Base-by-base conservation (phyloP, 495 filamentous ascomycete species). In the Aspergillus bertholletiae region DNA sequence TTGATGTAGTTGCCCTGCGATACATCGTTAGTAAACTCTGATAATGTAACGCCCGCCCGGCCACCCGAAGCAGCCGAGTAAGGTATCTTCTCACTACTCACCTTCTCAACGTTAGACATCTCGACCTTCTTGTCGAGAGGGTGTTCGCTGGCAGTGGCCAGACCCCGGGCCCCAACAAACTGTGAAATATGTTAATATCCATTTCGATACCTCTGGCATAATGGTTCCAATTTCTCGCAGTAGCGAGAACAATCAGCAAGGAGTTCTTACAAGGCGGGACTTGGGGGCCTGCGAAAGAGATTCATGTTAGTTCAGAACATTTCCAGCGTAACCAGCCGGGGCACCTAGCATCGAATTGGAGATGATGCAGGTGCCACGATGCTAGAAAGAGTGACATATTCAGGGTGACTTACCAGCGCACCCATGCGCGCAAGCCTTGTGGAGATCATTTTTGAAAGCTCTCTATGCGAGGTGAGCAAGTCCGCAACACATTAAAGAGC, bases 61-160 rank as follows among this genome's bases (percentile, higher is more conserved):
- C n/a, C 49, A 43, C 49, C 61, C 43, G 52, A 30, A 51, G 28
- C 30, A 52, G 46, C 51, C 53, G 51, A 26, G 44, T 17, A 40
- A 24, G 26, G 47, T 37, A 34, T 51, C 20, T 37, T 26, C 50
- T 40, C 43, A 44, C 57, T 37, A 64, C 73, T 65, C 62, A 83
- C 81, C 75, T 86, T 88, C 72, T 89, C 87, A 73, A 77, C 82
- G 64, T 84, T 87, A 75, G 75, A 86, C 87, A 90, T 90, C 74
- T 89, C 87, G 71, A 90, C 87, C 82, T 89, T 89, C 74, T 83
- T 80, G 72, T 78, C 78, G 53, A 90, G 83, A 53, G 86, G 80
- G 65, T 78, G 72, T 71, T 85, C 80, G 63, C 67, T 73, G 63
- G 82, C 78, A 67, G 85, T 85, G 54, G 85, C 85, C 60, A 87